Evolutionary conservation across 805 yeast species (phyloP).

Genomic region (Saccharomyces paradoxus): DNA sequence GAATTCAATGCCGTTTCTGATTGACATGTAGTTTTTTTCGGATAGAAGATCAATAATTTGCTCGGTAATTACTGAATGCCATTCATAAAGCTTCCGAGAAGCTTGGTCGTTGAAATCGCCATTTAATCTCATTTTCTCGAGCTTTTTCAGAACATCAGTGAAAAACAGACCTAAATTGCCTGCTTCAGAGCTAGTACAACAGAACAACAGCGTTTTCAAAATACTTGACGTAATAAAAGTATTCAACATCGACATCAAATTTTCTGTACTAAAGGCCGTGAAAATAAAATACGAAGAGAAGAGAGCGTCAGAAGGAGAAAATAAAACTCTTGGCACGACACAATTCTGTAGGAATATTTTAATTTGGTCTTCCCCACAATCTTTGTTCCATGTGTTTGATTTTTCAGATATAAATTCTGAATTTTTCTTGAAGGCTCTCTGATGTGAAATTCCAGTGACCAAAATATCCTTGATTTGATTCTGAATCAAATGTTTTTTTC

Average conservation of each 20-base stretch:
- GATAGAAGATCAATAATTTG: conserved; percentile 16
- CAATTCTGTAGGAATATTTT: conserved; percentile 50
- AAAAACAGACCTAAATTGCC: conserved; percentile 76
- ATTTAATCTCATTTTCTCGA: conserved; percentile 40
- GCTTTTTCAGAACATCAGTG: conserved; percentile 41
- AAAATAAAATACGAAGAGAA: conserved; percentile 56
- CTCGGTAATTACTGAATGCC: conserved; percentile 45
- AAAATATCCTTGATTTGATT: conserved; percentile 14
- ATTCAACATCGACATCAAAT: conserved; percentile 36
- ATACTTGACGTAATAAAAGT: conserved; percentile 41
- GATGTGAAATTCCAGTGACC: conserved; percentile 17
- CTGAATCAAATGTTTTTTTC: conserved; percentile 12
- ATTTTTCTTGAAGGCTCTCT: conserved; percentile 11
- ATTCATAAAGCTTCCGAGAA: conserved; percentile 38
- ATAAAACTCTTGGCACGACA: conserved; percentile 65
- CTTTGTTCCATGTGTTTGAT: conserved; percentile 10
- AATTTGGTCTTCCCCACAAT: conserved; percentile 17
- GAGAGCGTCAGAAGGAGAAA: conserved; percentile 77
- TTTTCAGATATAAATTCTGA: conserved; percentile 5
- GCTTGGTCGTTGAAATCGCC: conserved; percentile 23
- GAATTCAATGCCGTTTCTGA: conserved; percentile 72
- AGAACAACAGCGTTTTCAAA: conserved; percentile 51
- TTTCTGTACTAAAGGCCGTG: conserved; percentile 37
- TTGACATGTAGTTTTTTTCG: conserved; percentile 57
- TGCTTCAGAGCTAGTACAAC: conserved; percentile 69